Conservation (phyloP, 2,329 filamentous ascomycete genomes). For the Fusarium continuum region DNA sequence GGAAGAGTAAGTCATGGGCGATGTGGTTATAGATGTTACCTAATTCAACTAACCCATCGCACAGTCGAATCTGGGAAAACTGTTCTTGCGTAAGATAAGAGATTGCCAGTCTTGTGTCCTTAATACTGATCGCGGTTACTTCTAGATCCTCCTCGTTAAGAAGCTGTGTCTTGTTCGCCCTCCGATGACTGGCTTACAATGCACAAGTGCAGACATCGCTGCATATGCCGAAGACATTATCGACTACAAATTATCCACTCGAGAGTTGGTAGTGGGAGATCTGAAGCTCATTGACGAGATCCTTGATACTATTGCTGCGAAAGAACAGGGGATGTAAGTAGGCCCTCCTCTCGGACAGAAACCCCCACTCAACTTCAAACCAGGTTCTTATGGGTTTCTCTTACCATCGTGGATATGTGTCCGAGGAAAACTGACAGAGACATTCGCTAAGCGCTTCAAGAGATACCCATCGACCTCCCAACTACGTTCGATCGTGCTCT, state of each 20-base stretch:
- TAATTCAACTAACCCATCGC: fast-evolving
- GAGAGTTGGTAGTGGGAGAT: fast-evolving
- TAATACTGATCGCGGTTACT: not conserved
- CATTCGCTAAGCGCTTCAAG: conserved; percentile 4
- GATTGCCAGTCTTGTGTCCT: not conserved
- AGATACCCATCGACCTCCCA: conserved; percentile 10
- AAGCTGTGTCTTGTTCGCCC: not conserved
- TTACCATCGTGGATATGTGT: conserved; percentile 23
- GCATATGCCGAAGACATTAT: not conserved
- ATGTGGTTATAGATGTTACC: not conserved
- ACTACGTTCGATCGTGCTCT: conserved; percentile 18
- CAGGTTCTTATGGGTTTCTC: conserved; percentile 30
- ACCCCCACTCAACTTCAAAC: not conserved
- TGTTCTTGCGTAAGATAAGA: conserved; percentile 5
- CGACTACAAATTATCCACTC: not conserved
- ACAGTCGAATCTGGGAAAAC: conserved; percentile 34
- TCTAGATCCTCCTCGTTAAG: not conserved
- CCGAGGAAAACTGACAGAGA: conserved; percentile 4
- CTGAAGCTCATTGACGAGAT: not conserved
- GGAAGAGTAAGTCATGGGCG: conserved; percentile 14
- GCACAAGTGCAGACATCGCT: not conserved
- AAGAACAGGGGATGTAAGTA: conserved; percentile 4
- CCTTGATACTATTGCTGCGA: not conserved
- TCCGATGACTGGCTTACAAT: not conserved
- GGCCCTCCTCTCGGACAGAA: fast-evolving